Conservation (phyloP, 306 rosid genomes). For the Rosa rugosa region DNA sequence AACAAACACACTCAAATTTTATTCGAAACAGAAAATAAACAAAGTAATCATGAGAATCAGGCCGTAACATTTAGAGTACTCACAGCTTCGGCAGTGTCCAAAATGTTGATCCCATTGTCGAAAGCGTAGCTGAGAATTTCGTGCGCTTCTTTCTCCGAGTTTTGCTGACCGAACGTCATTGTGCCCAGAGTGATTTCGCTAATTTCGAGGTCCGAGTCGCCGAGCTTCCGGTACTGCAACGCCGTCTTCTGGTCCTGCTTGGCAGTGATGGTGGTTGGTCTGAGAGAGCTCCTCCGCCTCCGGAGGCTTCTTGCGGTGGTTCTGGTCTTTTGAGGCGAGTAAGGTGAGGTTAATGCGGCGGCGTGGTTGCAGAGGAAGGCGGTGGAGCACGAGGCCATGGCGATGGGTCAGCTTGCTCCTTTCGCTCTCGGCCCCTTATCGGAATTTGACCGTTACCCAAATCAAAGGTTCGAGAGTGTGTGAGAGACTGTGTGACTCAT, state of each 20-base stretch:
- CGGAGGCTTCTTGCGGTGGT: constrained; percentile 10
- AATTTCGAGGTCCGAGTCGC: constrained; percentile 79
- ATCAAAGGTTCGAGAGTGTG: neutral
- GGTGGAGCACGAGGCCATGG: constrained; percentile 15
- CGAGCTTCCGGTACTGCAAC: constrained; percentile 64
- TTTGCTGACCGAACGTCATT: constrained; percentile 94
- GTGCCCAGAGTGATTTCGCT: constrained; percentile 89
- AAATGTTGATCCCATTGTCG: constrained; percentile 66
- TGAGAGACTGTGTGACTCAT: neutral
- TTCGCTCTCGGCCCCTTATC: neutral
- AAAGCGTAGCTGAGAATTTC: constrained; percentile 68
- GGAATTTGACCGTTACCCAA: neutral
- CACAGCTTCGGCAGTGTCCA: constrained; percentile 82
- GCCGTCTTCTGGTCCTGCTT: constrained; percentile 28
- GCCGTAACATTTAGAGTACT: neutral
- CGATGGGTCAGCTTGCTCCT: neutral
- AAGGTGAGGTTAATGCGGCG: constrained; percentile 1
- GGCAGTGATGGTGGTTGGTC: constrained; percentile 29
- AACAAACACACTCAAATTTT: neutral
- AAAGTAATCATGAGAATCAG: no score
- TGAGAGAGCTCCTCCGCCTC: constrained; percentile 21
- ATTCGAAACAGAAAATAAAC: neutral
- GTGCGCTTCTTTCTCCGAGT: constrained; percentile 85
- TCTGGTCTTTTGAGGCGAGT: neutral
- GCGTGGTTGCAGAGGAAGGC: constrained; percentile 21